Base-by-base conservation (phyloP, 2,329 filamentous ascomycete genomes). In the Epichloe bromicola region DNA sequence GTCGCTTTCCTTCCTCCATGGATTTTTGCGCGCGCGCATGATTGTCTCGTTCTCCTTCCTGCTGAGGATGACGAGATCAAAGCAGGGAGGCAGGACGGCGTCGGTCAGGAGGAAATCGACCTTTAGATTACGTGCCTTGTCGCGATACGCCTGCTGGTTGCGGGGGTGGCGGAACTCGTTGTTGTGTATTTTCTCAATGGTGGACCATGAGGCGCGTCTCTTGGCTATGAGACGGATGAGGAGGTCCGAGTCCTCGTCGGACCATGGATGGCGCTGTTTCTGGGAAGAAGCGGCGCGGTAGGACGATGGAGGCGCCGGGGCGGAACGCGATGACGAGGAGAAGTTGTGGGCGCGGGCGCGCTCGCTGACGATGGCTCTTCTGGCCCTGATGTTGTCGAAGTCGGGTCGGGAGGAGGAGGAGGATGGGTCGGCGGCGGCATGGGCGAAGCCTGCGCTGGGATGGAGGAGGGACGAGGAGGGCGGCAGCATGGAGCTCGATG, bases 121-220 rank as follows among this genome's bases (percentile, higher is more conserved):
- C 65, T 80, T 80, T 50, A 78, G 56, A 51, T 77, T 72, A 47
- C 77, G 72, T n/a, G 77, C 77, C 62, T 75, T 76, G 67, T 80
- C 77, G 6, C 77, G 75, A 51, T 76, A 69, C 4, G 74, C 73
- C 60, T 79, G 76, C 63, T 79, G 76, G 57, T 73, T 71, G 47
- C 76, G 74, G 2, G 60, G 59, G 15, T 63, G 56, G 42, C 74
- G 65, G 50, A 78, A 78, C 2, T 51, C 52, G 17, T 65, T 34
- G 0, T 58, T 57, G 30, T 67, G 62, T 5, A 58, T 40, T 26
- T 54, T 58, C 52, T 67, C 56, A 2, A 70, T 70, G 38, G 12
- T n/a, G 42, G 65, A 48, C 66, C 66, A 70, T 6, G 49, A 49
- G 17, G 60, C 61, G 15, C 57, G 50, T 19, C 51, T 56, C 15